A percentile compares a stretch with the other conserved stretches of the same genome.
These are phyloP conservation scores for Solanum arcanum DNA, from an alignment of 257 asterid genomes.

Conservation along the genomic window DNA sequence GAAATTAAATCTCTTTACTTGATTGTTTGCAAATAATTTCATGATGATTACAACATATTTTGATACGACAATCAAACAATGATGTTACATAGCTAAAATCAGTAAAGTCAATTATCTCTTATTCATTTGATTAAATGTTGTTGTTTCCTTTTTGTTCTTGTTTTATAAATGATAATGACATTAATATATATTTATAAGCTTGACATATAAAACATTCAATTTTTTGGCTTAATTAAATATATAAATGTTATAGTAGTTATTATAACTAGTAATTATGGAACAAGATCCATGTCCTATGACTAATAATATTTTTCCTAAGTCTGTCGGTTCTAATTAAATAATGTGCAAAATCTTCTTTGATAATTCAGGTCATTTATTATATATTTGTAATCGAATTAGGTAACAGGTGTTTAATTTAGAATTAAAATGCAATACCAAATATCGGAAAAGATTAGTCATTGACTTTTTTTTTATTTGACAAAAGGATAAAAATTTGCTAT, in stretches of 20 bases:
- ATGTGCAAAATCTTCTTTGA: background rate
- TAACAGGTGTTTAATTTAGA: background rate
- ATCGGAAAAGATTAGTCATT: background rate
- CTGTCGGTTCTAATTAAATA: background rate
- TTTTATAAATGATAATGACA: background rate
- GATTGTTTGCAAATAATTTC: background rate
- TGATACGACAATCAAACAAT: background rate
- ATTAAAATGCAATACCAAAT: background rate
- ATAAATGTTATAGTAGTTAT: too few relatives aligned
- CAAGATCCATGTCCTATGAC: background rate
- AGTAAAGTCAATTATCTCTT: background rate
- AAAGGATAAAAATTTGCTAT: too few relatives aligned
- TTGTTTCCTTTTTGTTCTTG: background rate
- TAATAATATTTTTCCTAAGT: background rate
- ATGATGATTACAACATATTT: background rate
- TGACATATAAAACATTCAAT: background rate
- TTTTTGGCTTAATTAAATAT: background rate
- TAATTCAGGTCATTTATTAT: too few relatives aligned
- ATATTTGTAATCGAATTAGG: background rate
- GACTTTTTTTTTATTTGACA: too few relatives aligned
- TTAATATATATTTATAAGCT: background rate
- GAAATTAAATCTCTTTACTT: background rate
- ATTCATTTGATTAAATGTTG: background rate
- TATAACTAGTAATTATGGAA: background rate
- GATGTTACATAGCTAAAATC: background rate